Evolutionary conservation across 441 rosid species (phyloP).

Genomic region (Hura crepitans): DNA sequence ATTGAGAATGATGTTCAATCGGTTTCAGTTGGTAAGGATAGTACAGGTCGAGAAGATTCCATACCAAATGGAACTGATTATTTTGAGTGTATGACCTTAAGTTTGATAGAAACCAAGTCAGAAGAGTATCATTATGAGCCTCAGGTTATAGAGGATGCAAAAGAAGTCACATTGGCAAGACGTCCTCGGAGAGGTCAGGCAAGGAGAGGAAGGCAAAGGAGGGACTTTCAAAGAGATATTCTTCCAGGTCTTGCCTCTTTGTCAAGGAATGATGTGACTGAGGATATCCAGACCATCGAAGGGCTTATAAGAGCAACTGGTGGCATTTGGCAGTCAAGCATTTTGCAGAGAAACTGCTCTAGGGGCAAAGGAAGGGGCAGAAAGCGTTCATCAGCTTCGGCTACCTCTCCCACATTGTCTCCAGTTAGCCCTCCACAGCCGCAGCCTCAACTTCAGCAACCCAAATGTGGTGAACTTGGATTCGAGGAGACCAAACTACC

Average conservation of each 20-base stretch:
- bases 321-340: slow-evolving; percentile 53
- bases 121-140: slow-evolving; percentile 60
- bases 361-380: slow-evolving; percentile 65
- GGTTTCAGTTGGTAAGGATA: slow-evolving; percentile 33
- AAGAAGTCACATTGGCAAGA: slow-evolving; percentile 37
- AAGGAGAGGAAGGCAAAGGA: slow-evolving; percentile 82
- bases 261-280: slow-evolving; percentile 73
- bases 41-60: slow-evolving; percentile 30
- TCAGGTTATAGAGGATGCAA: slow-evolving; percentile 43
- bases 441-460: slow-evolving; percentile 40
- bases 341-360: slow-evolving; percentile 53
- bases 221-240: slow-evolving; percentile 94
- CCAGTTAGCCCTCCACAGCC: slow-evolving; percentile 31
- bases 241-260: slow-evolving; percentile 84
- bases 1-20: slow-evolving; percentile 31
- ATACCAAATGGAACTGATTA: slow-evolving; percentile 41
- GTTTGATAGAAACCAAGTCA: slow-evolving; percentile 44
- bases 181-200: slow-evolving; percentile 38
- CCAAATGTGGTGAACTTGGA: slow-evolving; percentile 43
- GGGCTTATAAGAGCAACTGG: slow-evolving; percentile 75
- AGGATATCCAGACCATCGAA: slow-evolving; percentile 78
- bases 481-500: slow-evolving; percentile 65
- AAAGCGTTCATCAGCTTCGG: slow-evolving; percentile 35
- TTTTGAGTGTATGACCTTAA: slow-evolving; percentile 77
- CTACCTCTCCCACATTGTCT: slow-evolving; percentile 31